Percentiles rank a stretch among this genome's conserved stretches.
These are phyloP conservation scores for Warburgia ugandensis DNA, from an alignment of 164 flowering plant genomes.

Conservation along the genomic window DNA sequence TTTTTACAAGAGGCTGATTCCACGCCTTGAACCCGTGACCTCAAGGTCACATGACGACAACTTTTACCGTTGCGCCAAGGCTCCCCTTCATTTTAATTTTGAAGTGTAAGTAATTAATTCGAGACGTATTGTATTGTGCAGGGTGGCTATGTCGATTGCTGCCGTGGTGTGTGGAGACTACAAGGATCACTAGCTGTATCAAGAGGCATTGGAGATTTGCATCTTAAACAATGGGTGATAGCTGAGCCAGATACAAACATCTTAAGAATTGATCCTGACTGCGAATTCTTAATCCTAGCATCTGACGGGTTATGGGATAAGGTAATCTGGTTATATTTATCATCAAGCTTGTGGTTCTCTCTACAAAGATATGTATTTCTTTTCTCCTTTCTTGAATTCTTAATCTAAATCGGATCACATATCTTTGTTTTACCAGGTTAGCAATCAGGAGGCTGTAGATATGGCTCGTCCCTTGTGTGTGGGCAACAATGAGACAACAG, in stretches of 20 bases:
- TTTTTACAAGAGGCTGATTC: no score
- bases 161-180: slow-evolving; percentile 73
- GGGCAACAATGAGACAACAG: slow-evolving; percentile 27
- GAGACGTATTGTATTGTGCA: slow-evolving; percentile 22
- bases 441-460: slow-evolving; percentile 82
- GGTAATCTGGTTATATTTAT: slow-evolving; percentile 44
- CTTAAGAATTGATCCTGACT: slow-evolving; percentile 32
- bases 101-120: no score
- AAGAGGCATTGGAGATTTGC: slow-evolving; percentile 69
- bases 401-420: no score
- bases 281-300: slow-evolving; percentile 75
- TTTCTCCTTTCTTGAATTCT: no score
- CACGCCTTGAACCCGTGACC: no score
- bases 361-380: no score
- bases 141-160: slow-evolving; percentile 84
- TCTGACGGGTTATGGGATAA: slow-evolving; percentile 95
- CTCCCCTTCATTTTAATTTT: no score
- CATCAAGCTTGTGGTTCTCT: no score
- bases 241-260: slow-evolving; percentile 69
- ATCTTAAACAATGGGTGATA: slow-evolving; percentile 68
- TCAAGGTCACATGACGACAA: no score
- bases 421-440: slow-evolving; percentile 39
- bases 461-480: slow-evolving; percentile 37
- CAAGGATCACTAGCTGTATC: slow-evolving; percentile 88
- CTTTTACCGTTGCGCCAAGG: no score